Evolutionary conservation across 129 eudicot genomes (phyloP), one percentile per base, ranked within the genome.

Genomic region (Dittrichia graveolens): DNA sequence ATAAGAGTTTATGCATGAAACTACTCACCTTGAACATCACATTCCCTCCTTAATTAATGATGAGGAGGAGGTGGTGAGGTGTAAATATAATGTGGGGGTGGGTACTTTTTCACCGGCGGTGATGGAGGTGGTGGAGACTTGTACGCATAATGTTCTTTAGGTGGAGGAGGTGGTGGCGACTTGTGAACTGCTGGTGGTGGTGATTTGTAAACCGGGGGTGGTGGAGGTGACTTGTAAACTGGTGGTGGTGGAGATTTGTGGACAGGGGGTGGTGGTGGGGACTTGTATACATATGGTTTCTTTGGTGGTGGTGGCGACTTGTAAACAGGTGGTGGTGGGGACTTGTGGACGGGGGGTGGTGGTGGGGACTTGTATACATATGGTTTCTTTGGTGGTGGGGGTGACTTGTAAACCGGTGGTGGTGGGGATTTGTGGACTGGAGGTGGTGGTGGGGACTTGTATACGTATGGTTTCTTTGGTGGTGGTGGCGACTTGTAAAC

Each of bases 1-100:
- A 24, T 0, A 24, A 24, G 2, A 0, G 2, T 24, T 24, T 24
- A 24, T 24, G 31, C 31, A 0, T 24, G 31, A 24, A 24, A 24
- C 31, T 0, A 24, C 31, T 24, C 2, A 24, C 31, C 31, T 24
- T 24, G 31, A 24, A 24, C 31, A 24, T 24, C 31, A 24, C 2
- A 24, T 24, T 24, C 31, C 31, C 31, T 24, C 31, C 31, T 24
- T 2, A 24, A 24, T 24, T 24, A 24, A 24, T 24, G 62, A 5
- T 74, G 80, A 3, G 86, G 87, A 13, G 87, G 76, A 34, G 81
- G 86, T 53, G 81, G 78, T 11, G 74, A 72, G 3, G 71, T 58
- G 76, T 81, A 41, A 0, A 59, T 50, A 5, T 24, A 31, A 9
- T 50, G 74, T 12, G 83, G 72, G 2, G 74, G 74, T 31, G 79